phyloP scores from a whole-genome alignment of 192 early-diverging fungal species.

The Mortierella antarctica region DNA sequence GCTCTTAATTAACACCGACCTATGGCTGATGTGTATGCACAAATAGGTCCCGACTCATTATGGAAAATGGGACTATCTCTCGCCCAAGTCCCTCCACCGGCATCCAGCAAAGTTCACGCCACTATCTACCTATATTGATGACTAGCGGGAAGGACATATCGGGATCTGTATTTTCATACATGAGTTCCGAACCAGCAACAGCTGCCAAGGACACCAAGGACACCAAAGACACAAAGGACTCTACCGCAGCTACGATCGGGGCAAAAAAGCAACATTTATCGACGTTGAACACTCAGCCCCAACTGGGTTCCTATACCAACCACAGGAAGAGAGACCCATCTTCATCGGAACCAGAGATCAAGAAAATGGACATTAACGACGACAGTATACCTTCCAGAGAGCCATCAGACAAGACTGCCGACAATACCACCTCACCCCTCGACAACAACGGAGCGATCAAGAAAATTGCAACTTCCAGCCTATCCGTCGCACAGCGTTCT shows the following conservation, averaged over 20 bases:
- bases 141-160: conserved; percentile 37
- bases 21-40: conserved; percentile 11
- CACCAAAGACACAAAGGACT: neutral
- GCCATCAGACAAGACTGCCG: neutral
- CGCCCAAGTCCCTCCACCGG: conserved; percentile 25
- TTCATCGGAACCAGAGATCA: neutral
- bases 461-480: neutral
- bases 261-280: neutral
- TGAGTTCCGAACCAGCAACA: conserved; percentile 16
- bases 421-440: neutral
- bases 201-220: neutral
- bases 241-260: neutral
- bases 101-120: conserved; percentile 35
- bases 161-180: conserved; percentile 24
- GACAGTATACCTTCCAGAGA: conserved; percentile 11
- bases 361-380: neutral
- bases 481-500: neutral
- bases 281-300: too few species aligned
- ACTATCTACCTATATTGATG: conserved; percentile 43
- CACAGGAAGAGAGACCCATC: neutral
- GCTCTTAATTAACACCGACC: neutral
- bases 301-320: neutral
- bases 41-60: conserved; percentile 21
- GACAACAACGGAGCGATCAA: neutral
- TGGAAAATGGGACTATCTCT: conserved; percentile 47